These are phyloP conservation scores for Asterionellopsis glacialis DNA, from an alignment of 108 stramenopile species.

Conservation along the genomic window DNA sequence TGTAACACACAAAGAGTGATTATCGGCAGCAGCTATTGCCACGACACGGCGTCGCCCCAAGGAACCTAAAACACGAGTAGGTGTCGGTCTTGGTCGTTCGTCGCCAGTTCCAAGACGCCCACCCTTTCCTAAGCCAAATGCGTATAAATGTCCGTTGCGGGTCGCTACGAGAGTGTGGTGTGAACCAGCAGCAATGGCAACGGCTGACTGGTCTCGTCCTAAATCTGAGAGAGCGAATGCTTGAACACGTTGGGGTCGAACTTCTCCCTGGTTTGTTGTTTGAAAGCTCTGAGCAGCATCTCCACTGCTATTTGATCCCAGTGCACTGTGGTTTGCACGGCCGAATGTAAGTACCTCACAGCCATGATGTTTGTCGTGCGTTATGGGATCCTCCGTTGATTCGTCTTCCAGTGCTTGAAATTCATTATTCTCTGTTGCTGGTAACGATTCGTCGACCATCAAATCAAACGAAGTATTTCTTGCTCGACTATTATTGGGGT, in stretches of 20 bases:
- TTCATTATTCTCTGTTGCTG: not conserved
- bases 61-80: slow-evolving; percentile 56
- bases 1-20: slow-evolving; percentile 74
- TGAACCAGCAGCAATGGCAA: slow-evolving; percentile 63
- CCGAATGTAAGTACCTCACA: slow-evolving; percentile 82
- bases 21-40: slow-evolving; percentile 72
- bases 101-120: slow-evolving; percentile 74
- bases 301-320: slow-evolving; percentile 45
- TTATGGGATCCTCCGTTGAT: not conserved
- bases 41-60: slow-evolving; percentile 51
- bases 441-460: not conserved
- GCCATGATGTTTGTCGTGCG: slow-evolving; percentile 10
- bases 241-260: slow-evolving; percentile 46
- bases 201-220: slow-evolving; percentile 38
- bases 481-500: not conserved
- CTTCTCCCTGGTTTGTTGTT: slow-evolving; percentile 3
- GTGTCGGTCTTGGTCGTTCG: slow-evolving; percentile 53
- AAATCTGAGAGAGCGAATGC: slow-evolving; percentile 29
- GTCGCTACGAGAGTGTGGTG: slow-evolving; percentile 77
- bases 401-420: not conserved
- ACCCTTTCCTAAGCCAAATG: slow-evolving; percentile 78
- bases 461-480: not conserved
- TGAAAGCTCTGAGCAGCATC: not conserved
- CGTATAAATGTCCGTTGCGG: slow-evolving; percentile 57
- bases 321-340: slow-evolving; percentile 59